Evolutionary conservation across 2,329 filamentous ascomycete genomes (phyloP).

Genomic region (Xylaria sp.): DNA sequence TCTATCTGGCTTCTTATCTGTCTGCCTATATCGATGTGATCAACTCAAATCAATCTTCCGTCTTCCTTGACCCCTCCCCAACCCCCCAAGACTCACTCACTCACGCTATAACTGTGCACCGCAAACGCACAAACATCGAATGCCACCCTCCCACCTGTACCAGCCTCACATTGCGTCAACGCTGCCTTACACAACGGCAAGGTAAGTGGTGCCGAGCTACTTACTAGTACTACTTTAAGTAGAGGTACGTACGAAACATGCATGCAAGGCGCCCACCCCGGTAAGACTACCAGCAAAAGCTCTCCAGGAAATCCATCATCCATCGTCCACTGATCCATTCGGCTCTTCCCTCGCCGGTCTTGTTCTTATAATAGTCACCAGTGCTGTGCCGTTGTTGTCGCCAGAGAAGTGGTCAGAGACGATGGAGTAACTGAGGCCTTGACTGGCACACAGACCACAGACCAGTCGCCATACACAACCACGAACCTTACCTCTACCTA

Average conservation of each 20-base stretch:
- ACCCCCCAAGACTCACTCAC: too few relatives aligned
- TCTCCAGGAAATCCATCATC: not conserved
- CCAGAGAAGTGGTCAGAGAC: not conserved
- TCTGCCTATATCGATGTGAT: slow-evolving; percentile 27
- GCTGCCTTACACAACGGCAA: slow-evolving; percentile 25
- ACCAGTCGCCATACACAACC: not conserved
- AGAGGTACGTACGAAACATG: not conserved
- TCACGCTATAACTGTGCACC: slow-evolving; percentile 1
- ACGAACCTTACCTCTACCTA: too few relatives aligned
- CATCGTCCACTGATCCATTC: slow-evolving; percentile 1
- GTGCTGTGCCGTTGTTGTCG: slow-evolving; percentile 1
- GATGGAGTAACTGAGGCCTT: not conserved
- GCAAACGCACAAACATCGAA: slow-evolving; percentile 16
- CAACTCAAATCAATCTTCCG: slow-evolving; percentile 29
- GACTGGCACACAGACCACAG: slow-evolving; percentile 22
- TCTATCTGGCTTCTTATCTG: slow-evolving; percentile 28
- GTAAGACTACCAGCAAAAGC: not conserved
- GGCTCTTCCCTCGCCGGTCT: not conserved
- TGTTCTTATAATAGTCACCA: slow-evolving; percentile 17
- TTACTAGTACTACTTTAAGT: not conserved
- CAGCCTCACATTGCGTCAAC: slow-evolving; percentile 29
- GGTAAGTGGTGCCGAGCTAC: slow-evolving; percentile 28
- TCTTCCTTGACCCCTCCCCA: not conserved
- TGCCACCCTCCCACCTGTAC: slow-evolving; percentile 20
- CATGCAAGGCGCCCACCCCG: slow-evolving; percentile 10